These are phyloP conservation scores for Plasmodium sp. DNA, from an alignment of 169 alveolate genomes.

Conservation along the genomic window DNA sequence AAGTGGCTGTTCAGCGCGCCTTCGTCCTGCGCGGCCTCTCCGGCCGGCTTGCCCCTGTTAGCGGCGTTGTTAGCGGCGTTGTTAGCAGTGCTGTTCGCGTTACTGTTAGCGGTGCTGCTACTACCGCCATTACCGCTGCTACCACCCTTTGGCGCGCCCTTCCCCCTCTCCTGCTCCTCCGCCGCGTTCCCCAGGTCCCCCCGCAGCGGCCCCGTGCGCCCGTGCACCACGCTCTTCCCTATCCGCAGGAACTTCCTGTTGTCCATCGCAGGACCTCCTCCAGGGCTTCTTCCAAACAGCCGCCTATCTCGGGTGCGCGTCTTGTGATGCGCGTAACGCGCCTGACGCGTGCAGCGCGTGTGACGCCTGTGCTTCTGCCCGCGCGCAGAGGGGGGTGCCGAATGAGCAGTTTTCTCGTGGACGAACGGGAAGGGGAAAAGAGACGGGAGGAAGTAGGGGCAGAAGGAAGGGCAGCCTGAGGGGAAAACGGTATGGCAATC, in stretches of 20 bases:
- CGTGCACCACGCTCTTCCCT: constrained; percentile 74
- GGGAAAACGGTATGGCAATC: background rate
- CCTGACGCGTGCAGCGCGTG: background rate
- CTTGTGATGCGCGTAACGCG: background rate
- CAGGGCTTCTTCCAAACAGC: background rate
- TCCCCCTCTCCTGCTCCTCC: constrained; percentile 6
- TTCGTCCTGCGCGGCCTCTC: background rate
- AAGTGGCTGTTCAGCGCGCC: constrained; percentile 23
- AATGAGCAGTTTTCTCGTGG: background rate
- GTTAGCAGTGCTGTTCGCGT: background rate
- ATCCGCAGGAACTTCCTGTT: constrained; percentile 23
- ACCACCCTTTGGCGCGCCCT: background rate
- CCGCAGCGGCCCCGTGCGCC: constrained; percentile 73
- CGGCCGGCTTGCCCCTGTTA: background rate
- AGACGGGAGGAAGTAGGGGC: background rate
- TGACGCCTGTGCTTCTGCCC: background rate
- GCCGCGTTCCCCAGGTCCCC: constrained; percentile 29
- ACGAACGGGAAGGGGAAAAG: background rate
- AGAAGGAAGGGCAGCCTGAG: background rate
- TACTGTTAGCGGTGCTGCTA: background rate
- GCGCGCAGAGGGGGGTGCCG: background rate
- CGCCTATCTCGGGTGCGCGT: background rate
- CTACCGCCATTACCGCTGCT: background rate
- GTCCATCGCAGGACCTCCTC: constrained; percentile 7
- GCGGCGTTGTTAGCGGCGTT: background rate